These are phyloP conservation scores for Buddleja alternifolia DNA, from an alignment of 257 asterid genomes.

Conservation along the genomic window DNA sequence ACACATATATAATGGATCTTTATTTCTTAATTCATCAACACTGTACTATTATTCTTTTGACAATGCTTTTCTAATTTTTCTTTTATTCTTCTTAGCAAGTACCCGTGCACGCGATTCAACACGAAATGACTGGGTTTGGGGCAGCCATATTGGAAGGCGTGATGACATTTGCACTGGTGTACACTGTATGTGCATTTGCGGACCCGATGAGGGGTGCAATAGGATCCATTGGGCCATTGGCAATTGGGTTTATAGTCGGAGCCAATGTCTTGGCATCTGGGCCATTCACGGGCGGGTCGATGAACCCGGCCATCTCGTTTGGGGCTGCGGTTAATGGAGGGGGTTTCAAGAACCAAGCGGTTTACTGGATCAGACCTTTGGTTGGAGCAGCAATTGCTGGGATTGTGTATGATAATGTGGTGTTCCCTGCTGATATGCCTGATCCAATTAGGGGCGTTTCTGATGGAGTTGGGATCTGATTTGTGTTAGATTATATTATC, in stretches of 20 bases:
- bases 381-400: conserved; percentile 76
- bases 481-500: too few species aligned
- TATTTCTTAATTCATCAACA: too few species aligned
- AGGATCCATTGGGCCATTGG: conserved; percentile 70
- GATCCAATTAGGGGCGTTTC: conserved; percentile 44
- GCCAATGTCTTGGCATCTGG: conserved; percentile 82
- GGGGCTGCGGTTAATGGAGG: conserved; percentile 69
- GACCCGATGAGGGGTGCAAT: conserved; percentile 57
- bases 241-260: conserved; percentile 67
- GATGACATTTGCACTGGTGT: conserved; percentile 77
- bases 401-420: conserved; percentile 65
- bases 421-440: conserved; percentile 50
- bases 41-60: too few species aligned
- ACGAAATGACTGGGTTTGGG: conserved; percentile 88
- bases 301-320: conserved; percentile 86
- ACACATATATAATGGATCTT: too few species aligned
- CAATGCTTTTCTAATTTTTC: too few species aligned
- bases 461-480: conserved; percentile 43
- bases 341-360: conserved; percentile 76
- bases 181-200: conserved; percentile 65
- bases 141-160: conserved; percentile 72
- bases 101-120: conserved; percentile 35
- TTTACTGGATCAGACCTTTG: conserved; percentile 85
- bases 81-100: background rate
- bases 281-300: conserved; percentile 84